Percentiles rank a stretch among this genome's conserved stretches.
Evolutionary conservation across 2,329 filamentous ascomycete species (phyloP).

Genomic region (Pseudocercospora macadamiae): DNA sequence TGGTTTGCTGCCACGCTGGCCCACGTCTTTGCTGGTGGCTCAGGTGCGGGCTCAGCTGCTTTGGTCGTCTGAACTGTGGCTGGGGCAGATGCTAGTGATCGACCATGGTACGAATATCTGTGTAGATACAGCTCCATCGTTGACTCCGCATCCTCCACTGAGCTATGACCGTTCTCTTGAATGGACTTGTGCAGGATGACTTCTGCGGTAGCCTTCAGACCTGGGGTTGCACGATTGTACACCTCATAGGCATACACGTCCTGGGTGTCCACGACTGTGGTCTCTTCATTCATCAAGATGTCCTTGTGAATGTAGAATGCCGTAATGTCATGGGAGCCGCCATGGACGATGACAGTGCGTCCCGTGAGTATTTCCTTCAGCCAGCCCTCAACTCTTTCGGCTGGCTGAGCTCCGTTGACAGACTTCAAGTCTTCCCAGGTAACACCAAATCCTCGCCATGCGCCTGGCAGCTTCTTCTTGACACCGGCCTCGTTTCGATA

Average conservation of each 20-base stretch:
- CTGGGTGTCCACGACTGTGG: constrained; percentile 10
- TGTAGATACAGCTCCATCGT: constrained; percentile 16
- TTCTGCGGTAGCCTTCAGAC: background rate
- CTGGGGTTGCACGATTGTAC: constrained; percentile 4
- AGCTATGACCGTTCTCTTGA: background rate
- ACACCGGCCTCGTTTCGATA: constrained; percentile 13
- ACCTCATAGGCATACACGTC: constrained; percentile 8
- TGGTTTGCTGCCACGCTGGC: background rate
- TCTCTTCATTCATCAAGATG: background rate
- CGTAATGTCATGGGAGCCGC: background rate
- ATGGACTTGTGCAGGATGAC: background rate
- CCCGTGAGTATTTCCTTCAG: constrained; percentile 9
- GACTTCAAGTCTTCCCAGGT: constrained; percentile 9
- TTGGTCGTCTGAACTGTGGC: background rate
- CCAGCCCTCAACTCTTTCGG: constrained; percentile 10
- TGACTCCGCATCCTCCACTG: constrained; percentile 15
- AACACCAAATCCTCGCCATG: constrained; percentile 7
- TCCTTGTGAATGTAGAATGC: constrained; percentile 11
- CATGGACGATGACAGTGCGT: constrained; percentile 11
- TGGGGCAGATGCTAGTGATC: background rate
- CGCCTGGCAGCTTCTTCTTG: constrained; percentile 3
- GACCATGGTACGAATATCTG: constrained; percentile 1
- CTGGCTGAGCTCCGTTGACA: constrained; percentile 8
- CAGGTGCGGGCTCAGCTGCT: background rate
- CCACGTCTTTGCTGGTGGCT: background rate